phyloP scores from a whole-genome alignment of 163 green algal species.

The Trebouxiophyceae sp. region DNA sequence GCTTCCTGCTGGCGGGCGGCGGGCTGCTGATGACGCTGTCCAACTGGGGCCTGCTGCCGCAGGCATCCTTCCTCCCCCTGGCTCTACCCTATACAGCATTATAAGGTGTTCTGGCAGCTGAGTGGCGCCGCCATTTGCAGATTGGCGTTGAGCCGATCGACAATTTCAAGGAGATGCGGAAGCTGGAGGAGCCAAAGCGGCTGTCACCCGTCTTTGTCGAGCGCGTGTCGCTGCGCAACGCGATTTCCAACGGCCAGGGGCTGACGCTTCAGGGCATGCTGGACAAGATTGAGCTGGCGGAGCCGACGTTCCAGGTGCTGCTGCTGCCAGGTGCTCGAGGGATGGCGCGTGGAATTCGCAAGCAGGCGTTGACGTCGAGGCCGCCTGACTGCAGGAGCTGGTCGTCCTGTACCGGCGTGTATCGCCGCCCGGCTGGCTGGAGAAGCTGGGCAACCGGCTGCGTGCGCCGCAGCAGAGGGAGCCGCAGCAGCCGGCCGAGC shows the following conservation, averaged over 20 bases:
- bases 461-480: background rate
- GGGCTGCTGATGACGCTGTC: constrained; percentile 32
- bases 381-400: constrained; percentile 25
- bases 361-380: no score
- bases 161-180: constrained; percentile 17
- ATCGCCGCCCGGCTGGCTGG: background rate
- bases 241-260: constrained; percentile 3
- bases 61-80: no score
- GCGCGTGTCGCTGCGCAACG: constrained; percentile 25
- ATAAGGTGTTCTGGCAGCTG: no score
- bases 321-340: no score
- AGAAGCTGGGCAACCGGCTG: background rate
- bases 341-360: no score
- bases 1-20: constrained; percentile 22
- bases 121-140: no score
- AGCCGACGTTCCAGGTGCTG: constrained; percentile 39
- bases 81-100: no score
- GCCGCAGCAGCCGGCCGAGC: background rate
- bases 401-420: constrained; percentile 22
- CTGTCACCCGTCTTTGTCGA: constrained; percentile 24
- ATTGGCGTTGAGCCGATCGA: constrained; percentile 30
- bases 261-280: constrained; percentile 11
- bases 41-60: constrained; percentile 35
- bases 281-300: constrained; percentile 19
- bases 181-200: constrained; percentile 15